Evolutionary conservation across 306 rosid genomes (phyloP).

Genomic region (Biancaea sappan): DNA sequence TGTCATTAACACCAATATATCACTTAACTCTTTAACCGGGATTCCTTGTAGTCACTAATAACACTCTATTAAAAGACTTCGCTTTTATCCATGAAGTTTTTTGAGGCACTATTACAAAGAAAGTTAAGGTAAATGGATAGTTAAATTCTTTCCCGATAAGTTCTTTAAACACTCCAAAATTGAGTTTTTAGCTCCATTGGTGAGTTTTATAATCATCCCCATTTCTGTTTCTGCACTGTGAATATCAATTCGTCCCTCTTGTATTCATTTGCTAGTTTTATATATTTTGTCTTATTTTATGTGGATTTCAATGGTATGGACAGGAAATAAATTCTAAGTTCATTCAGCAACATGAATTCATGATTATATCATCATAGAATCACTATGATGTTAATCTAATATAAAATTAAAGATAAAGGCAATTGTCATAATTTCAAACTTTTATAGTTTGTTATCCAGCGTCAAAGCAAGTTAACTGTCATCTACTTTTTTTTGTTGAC

Average conservation of each 20-base stretch:
- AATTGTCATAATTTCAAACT: neutral
- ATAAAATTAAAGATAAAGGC: neutral
- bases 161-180: no score
- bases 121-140: no score
- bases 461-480: neutral
- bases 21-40: no score
- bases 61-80: no score
- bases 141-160: no score
- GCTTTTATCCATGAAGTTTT: no score
- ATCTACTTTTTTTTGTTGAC: neutral
- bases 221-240: neutral
- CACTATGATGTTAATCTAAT: neutral
- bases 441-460: neutral
- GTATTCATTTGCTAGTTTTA: no score
- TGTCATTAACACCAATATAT: no score
- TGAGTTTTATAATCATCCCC: neutral
- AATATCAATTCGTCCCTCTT: neutral
- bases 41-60: no score
- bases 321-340: neutral
- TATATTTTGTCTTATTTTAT: no score
- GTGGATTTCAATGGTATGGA: neutral
- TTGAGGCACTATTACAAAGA: no score
- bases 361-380: no score
- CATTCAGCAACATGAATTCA: neutral
- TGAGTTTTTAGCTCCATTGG: neutral